Conservation (phyloP, 2,329 filamentous ascomycete species). For the Esteya vermicola region DNA sequence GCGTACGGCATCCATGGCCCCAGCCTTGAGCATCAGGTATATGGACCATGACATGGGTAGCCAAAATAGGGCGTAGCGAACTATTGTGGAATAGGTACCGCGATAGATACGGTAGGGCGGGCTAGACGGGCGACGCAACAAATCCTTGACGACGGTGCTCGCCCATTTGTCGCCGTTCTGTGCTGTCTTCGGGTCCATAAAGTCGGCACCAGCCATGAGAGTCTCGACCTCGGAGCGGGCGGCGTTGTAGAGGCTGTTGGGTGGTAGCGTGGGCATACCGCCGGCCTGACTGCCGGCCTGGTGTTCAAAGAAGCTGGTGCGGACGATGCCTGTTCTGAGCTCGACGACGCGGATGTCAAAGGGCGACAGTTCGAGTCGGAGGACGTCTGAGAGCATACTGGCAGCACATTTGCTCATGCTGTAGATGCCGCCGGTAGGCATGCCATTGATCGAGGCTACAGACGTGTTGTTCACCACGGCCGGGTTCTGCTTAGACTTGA, state of each 20-base stretch:
- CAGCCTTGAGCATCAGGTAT: neutral
- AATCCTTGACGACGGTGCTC: neutral
- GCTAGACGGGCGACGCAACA: neutral
- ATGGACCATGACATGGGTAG: neutral
- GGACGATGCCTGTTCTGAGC: constrained; percentile 5
- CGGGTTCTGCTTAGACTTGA: constrained; percentile 10
- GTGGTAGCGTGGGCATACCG: neutral
- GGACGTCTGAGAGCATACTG: constrained; percentile 14
- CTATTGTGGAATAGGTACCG: neutral
- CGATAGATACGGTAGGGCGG: neutral
- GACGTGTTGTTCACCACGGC: constrained; percentile 16
- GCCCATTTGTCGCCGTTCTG: neutral
- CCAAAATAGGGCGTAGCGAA: neutral
- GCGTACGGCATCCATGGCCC: neutral
- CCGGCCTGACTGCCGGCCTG: neutral
- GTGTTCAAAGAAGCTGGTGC: neutral
- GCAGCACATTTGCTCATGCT: constrained; percentile 16
- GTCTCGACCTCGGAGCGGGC: neutral
- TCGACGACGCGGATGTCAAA: constrained; percentile 16
- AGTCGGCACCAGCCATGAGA: neutral
- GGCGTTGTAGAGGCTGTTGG: neutral
- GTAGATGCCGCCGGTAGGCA: constrained; percentile 10
- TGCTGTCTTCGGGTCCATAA: neutral
- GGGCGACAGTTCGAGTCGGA: constrained; percentile 18
- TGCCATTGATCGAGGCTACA: constrained; percentile 4